A percentile compares a stretch with the other conserved stretches of the same genome.
Conservation (phyloP, 805 yeast species). For the Saccharomycopsis amapae region DNA sequence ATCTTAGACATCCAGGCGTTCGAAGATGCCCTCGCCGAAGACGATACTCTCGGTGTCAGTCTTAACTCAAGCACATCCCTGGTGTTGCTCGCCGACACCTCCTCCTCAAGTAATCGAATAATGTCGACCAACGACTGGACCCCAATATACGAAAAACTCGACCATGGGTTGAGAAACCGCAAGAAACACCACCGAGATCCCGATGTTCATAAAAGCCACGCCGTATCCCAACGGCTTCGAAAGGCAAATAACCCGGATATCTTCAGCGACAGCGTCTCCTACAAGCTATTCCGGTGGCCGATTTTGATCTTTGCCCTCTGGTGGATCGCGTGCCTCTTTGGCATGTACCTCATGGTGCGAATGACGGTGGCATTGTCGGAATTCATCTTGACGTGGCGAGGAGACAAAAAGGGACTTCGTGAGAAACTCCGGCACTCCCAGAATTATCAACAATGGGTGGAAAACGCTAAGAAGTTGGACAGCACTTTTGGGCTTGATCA, state of each 20-base stretch:
- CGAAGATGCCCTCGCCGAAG: constrained; percentile 32
- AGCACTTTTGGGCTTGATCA: constrained; percentile 47
- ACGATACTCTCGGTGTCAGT: constrained; percentile 24
- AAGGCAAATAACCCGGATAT: background rate
- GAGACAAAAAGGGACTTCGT: constrained; percentile 44
- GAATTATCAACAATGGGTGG: constrained; percentile 56
- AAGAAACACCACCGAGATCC: constrained; percentile 16
- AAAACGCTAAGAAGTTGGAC: constrained; percentile 52
- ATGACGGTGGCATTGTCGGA: constrained; percentile 59
- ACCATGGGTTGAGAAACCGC: constrained; percentile 23
- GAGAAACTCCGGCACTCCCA: constrained; percentile 41
- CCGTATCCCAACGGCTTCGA: background rate
- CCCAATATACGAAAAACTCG: constrained; percentile 31
- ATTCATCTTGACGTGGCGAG: constrained; percentile 51
- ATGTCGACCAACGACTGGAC: constrained; percentile 42
- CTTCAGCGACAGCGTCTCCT: constrained; percentile 33
- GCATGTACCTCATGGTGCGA: constrained; percentile 46
- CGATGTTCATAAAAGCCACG: constrained; percentile 10
- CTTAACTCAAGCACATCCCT: constrained; percentile 16
- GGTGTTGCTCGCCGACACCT: background rate
- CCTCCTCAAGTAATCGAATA: constrained; percentile 23
- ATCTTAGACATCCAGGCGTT: constrained; percentile 32
- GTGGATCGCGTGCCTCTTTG: constrained; percentile 49
- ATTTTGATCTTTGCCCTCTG: constrained; percentile 41
- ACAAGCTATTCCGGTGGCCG: constrained; percentile 58